These are phyloP conservation scores for Jasminum sambac DNA, from an alignment of 257 asterid genomes.

Conservation along the genomic window DNA sequence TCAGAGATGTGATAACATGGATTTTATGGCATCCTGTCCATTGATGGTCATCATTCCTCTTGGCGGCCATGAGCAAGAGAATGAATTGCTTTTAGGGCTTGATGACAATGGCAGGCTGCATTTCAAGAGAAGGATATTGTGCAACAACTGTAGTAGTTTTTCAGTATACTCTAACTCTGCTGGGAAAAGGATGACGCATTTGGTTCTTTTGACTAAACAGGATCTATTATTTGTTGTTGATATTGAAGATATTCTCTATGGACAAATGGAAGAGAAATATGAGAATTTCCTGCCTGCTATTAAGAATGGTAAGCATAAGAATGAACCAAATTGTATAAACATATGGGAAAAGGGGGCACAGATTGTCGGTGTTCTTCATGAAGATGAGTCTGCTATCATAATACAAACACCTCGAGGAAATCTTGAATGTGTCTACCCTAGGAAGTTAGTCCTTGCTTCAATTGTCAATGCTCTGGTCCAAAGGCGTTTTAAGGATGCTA, in stretches of 20 bases:
- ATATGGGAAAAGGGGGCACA: conserved; percentile 91
- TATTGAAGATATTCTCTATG: conserved; percentile 62
- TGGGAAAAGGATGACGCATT: conserved; percentile 64
- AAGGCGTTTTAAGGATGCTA: conserved; percentile 78
- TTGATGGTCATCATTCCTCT: conserved; percentile 66
- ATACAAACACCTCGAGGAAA: conserved; percentile 89
- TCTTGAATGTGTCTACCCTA: conserved; percentile 92
- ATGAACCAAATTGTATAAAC: conserved; percentile 53
- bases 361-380: conserved; percentile 77
- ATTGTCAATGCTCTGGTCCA: conserved; percentile 68
- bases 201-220: conserved; percentile 79
- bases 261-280: conserved; percentile 61
- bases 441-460: conserved; percentile 82
- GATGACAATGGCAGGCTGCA: conserved; percentile 76
- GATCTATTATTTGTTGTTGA: conserved; percentile 78
- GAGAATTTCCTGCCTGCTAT: conserved; percentile 66
- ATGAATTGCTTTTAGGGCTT: conserved; percentile 73
- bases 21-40: conserved; percentile 70
- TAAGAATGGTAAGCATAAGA: conserved; percentile 53
- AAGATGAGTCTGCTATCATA: conserved; percentile 93
- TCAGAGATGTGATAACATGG: conserved; percentile 61
- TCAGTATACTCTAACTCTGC: conserved; percentile 78
- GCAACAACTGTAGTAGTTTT: conserved; percentile 85
- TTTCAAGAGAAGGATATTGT: conserved; percentile 56
- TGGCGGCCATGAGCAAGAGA: conserved; percentile 42